Base-by-base conservation (phyloP, 805 yeast genomes). In the Sugiyamaella smithiae region DNA sequence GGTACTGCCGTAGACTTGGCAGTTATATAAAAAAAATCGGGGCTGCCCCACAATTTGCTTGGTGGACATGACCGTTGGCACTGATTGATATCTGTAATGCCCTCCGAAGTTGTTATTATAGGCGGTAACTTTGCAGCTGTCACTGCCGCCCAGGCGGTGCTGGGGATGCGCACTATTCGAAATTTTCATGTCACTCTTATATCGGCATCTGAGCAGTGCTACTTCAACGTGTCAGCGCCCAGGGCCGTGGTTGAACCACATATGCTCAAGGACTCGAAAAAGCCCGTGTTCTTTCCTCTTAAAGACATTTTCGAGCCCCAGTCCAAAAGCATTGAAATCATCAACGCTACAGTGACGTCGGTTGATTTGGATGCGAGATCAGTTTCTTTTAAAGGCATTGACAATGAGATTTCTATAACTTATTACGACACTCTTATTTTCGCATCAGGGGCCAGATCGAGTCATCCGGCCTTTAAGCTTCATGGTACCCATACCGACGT, bases 381-480 rank as follows among this genome's bases (percentile, higher is more conserved):
- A 3, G 52, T 54, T 8, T 12, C 44, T 20, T 31, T 31, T 28
- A 48, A 40, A 20, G 38, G 20, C 11, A 35, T 35, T 7, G 8
- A 35, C 22, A 19, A 12, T 12, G 22, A 35, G 22, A 19, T 35
- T 19, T 14, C 7, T 19, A 35, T 35, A n/a, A 28, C 45, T 4
- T 16, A 25, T 12, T 57, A 54, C 24, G 58, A 56, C 44, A 16
- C 12, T 31, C 37, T 57, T 24, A 45, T 57, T 12, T 26, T 57
- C 26, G 59, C 58, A 9, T 44, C 60, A 23, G 61, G 61, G 8
- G 44, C 57, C 16, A 35, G 53, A 7, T 16, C 55, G 1, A 12
- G 19, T 5, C 24, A 41, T 14, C 26, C 33, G 16, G 55, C 45
- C 4, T 53, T 52, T 45, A 56, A 56, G 49, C 41, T 50, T 5